Percentiles rank a stretch among this genome's conserved stretches.
Evolutionary conservation across 2,329 filamentous ascomycete species (phyloP).

Genomic region (Teratosphaeriaceae sp.): DNA sequence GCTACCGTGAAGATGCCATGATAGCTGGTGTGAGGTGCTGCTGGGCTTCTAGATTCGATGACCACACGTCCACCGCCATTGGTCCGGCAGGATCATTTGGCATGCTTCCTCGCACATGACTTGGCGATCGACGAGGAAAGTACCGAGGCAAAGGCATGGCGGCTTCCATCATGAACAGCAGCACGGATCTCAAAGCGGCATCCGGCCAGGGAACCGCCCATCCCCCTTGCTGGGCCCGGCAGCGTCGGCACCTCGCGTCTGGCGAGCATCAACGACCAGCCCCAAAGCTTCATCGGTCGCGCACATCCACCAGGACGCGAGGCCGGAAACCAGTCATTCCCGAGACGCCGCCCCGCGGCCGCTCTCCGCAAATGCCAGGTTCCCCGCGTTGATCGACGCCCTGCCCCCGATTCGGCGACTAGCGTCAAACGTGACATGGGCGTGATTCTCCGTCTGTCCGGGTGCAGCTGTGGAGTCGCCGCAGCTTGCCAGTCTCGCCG

Average conservation of each 20-base stretch:
- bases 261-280: no score
- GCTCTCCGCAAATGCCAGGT: conserved; percentile 17
- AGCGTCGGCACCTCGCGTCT: no score
- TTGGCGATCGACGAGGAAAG: neutral
- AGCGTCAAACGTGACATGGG: conserved; percentile 1
- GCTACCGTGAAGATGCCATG: no score
- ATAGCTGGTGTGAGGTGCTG: no score
- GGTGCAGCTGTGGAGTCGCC: neutral
- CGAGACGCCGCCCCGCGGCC: neutral
- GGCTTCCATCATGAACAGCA: neutral
- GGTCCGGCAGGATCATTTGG: neutral
- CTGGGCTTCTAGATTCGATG: no score
- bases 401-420: neutral
- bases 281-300: no score
- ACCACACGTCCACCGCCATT: neutral
- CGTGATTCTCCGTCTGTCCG: conserved; percentile 4
- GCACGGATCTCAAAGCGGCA: neutral
- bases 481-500: neutral
- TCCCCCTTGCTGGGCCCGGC: no score
- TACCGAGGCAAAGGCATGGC: neutral
- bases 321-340: neutral
- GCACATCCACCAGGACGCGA: neutral
- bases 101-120: neutral
- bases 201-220: neutral
- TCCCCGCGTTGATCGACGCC: conserved; percentile 12